Evolutionary conservation across 108 stramenopile genomes (phyloP), one percentile per base, ranked within the genome.

Genomic region (Pseudonitzschia delicatissima): DNA sequence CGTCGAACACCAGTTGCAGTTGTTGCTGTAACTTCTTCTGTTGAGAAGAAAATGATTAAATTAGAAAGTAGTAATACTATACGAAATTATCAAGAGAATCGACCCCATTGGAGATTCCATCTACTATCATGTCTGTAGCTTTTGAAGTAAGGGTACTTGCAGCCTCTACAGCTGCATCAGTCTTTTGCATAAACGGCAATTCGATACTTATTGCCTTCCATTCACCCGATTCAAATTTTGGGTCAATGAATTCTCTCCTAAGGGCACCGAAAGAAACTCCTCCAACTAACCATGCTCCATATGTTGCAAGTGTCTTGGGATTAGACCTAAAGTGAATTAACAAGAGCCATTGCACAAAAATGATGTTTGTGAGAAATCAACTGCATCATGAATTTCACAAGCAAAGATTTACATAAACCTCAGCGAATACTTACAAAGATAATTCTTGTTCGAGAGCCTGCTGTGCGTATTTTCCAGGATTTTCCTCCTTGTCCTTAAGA

Each of bases 401-500:
- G 11, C 47, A 2, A 48, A 7, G 7, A 23, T 3, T 18, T 21
- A 17, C 17, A 17, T n/a, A n/a, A n/a, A n/a, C n/a, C n/a, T n/a
- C 40, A 42, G 40, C 13, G 40, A 42, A n/a, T 28, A 27, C 32
- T 57, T 57, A 34, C 55, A 61, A 21, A n/a, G 60, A 61, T 20
- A 61, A 42, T 42, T 42, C 60, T 18, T 33, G 20, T 61, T 61
- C 60, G 13, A 61, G 13, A 8, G 39, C 60, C 25, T 61, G n/a
- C 18, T 37, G 13, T 36, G 9, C 50, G 18, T 64, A 53, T 29
- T 45, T 39, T 37, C 35, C 42, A 18, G 87, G 90, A 69, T 87
- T 81, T 55, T 82, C 77, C n/a, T 58, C 72, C 61, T 83, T 86
- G 21, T 73, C 70, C 57, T 83, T 77, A 25, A 74, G 53, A 66